A percentile compares a stretch with the other conserved stretches of the same genome.
Evolutionary conservation across 1,139 yeast genomes (phyloP).

Genomic region (Yamadazyma triangularis): DNA sequence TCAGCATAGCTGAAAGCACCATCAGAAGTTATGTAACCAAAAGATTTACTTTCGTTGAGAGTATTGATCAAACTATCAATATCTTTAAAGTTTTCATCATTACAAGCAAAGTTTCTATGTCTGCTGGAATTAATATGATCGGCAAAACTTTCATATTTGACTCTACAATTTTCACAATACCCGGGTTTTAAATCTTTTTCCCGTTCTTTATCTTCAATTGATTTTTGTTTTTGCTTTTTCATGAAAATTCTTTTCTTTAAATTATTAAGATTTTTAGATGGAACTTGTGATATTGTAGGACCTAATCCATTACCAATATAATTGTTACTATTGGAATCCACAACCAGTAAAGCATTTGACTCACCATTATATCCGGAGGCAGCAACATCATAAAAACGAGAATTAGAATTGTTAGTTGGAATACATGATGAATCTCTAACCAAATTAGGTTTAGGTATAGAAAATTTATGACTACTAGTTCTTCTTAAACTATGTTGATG

Average conservation of each 20-base stretch:
- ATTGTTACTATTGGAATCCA: slow-evolving; percentile 33
- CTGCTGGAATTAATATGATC: slow-evolving; percentile 68
- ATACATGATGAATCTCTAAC: slow-evolving; percentile 28
- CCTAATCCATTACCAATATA: slow-evolving; percentile 62
- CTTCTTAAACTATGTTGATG: too few species aligned
- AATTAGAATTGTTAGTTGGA: slow-evolving; percentile 27
- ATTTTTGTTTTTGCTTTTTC: slow-evolving; percentile 31
- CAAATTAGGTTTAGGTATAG: slow-evolving; percentile 22
- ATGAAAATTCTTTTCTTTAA: slow-evolving; percentile 50
- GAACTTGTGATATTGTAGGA: slow-evolving; percentile 61
- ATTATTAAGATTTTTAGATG: slow-evolving; percentile 61
- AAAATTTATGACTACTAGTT: slow-evolving; percentile 9
- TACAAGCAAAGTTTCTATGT: slow-evolving; percentile 78
- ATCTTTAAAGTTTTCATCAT: slow-evolving; percentile 65
- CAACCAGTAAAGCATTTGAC: slow-evolving; percentile 38
- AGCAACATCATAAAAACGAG: slow-evolving; percentile 58
- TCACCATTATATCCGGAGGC: slow-evolving; percentile 81
- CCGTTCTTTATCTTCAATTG: slow-evolving; percentile 24
- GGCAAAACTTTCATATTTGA: slow-evolving; percentile 74
- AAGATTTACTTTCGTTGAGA: slow-evolving; percentile 39
- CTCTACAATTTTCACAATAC: slow-evolving; percentile 92
- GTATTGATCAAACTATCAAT: slow-evolving; percentile 65
- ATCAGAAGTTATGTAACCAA: slow-evolving; percentile 42
- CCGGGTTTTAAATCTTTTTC: slow-evolving; percentile 46
- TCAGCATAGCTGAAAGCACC: slow-evolving; percentile 34